These are phyloP conservation scores for Inga oerstediana DNA, from an alignment of 306 rosid species.

Conservation along the genomic window DNA sequence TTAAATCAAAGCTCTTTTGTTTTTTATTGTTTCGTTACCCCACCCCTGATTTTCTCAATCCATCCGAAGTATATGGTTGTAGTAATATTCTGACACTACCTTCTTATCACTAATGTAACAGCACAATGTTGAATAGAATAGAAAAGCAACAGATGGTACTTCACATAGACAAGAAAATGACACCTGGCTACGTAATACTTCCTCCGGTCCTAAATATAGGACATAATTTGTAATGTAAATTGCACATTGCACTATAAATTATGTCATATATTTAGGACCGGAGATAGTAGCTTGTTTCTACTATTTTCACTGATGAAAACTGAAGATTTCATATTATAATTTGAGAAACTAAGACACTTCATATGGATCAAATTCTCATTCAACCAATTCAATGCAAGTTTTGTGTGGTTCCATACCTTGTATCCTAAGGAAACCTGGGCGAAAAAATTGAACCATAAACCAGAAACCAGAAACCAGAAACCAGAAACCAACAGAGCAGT, in stretches of 20 bases:
- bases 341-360: too few relatives aligned
- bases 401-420: background rate
- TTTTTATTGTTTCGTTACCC: background rate
- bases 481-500: too few relatives aligned
- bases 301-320: background rate
- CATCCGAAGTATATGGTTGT: background rate
- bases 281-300: background rate
- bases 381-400: background rate
- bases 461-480: too few relatives aligned
- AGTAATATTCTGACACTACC: background rate
- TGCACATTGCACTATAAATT: too few relatives aligned
- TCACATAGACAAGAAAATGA: background rate
- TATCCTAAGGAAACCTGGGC: background rate
- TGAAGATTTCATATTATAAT: background rate
- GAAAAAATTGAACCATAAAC: too few relatives aligned
- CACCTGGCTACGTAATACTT: too few relatives aligned
- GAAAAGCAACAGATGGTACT: background rate
- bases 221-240: too few relatives aligned
- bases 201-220: too few relatives aligned
- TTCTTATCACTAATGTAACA: background rate
- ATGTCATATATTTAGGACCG: too few relatives aligned
- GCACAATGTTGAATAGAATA: background rate
- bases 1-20: too few relatives aligned
- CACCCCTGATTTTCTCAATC: background rate
- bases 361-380: background rate